phyloP scores from a whole-genome alignment of 768 basidiomycete species.

The Baorangia bicolor region DNA sequence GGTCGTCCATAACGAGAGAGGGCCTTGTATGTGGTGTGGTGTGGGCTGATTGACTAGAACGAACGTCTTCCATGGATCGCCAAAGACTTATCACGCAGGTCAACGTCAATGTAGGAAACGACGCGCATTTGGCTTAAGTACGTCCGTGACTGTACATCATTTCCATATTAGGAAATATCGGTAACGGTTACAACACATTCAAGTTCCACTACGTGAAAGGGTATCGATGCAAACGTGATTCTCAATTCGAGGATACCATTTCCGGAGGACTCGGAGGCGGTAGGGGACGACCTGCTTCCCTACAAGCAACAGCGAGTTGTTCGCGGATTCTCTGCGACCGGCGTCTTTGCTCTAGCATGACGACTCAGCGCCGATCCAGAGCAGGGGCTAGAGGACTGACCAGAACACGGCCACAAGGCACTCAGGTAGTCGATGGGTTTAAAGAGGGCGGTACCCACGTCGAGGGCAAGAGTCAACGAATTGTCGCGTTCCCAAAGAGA shows the following conservation, averaged over 20 bases:
- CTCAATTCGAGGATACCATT: background rate
- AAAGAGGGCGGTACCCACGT: conserved; percentile 60
- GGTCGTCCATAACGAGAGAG: conserved; percentile 11
- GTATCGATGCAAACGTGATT: background rate
- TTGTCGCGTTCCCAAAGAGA: conserved; percentile 62
- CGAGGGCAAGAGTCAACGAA: conserved; percentile 56
- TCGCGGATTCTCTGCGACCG: conserved; percentile 48
- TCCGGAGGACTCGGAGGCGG: conserved; percentile 35
- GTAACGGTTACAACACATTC: background rate
- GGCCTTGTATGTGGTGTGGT: background rate
- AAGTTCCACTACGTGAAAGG: background rate
- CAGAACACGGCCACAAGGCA: conserved; percentile 62
- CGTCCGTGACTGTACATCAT: conserved; percentile 19
- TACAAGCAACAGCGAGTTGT: conserved; percentile 46
- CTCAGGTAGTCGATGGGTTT: conserved; percentile 61
- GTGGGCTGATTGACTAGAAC: background rate
- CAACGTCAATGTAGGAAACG: conserved; percentile 14
- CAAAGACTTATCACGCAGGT: conserved; percentile 16
- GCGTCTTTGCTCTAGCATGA: conserved; percentile 47
- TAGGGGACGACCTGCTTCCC: conserved; percentile 43
- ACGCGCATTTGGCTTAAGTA: conserved; percentile 25
- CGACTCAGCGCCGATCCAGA: conserved; percentile 5
- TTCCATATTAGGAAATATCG: conserved; percentile 22
- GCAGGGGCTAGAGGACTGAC: conserved; percentile 34
- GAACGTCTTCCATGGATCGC: conserved; percentile 19